phyloP scores from a whole-genome alignment of 2,329 filamentous ascomycete species.

The Neofusicoccum laricinum region DNA sequence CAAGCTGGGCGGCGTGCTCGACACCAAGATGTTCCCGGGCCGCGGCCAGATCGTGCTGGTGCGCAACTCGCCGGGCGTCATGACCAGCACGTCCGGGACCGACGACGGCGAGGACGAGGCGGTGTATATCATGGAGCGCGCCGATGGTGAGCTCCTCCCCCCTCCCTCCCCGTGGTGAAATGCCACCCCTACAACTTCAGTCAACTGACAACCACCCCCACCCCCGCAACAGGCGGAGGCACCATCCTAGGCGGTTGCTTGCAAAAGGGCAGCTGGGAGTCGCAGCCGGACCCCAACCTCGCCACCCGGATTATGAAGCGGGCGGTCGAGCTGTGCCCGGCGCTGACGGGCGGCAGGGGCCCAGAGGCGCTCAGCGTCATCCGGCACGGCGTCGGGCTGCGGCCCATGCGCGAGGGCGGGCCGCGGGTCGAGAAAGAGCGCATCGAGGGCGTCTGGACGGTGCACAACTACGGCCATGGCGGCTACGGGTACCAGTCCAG shows the following conservation, averaged over 20 bases:
- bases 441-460: slow-evolving; percentile 52
- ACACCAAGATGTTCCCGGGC: slow-evolving; percentile 68
- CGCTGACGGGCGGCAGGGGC: slow-evolving; percentile 63
- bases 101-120: slow-evolving; percentile 72
- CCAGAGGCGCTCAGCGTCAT: slow-evolving; percentile 72
- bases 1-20: slow-evolving; percentile 77
- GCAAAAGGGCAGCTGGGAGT: slow-evolving; percentile 75
- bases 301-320: slow-evolving; percentile 81
- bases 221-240: slow-evolving; percentile 58
- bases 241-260: slow-evolving; percentile 86
- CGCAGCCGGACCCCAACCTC: slow-evolving; percentile 73
- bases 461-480: slow-evolving; percentile 78
- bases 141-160: slow-evolving; percentile 36
- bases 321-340: slow-evolving; percentile 62
- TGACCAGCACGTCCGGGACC: slow-evolving; percentile 68
- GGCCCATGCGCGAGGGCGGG: slow-evolving; percentile 71
- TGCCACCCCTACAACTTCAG: slow-evolving; percentile 1
- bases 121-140: slow-evolving; percentile 79
- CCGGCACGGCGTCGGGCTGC: slow-evolving; percentile 76
- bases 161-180: slow-evolving; percentile 20
- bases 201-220: not conserved
- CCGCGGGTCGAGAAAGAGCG: slow-evolving; percentile 72
- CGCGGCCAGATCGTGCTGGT: slow-evolving; percentile 84
- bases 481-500: slow-evolving; percentile 68
- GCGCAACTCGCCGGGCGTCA: slow-evolving; percentile 69